A percentile compares a stretch with the other conserved stretches of the same genome.
These are phyloP conservation scores for Penicillium desertorum DNA, from an alignment of 495 filamentous ascomycete species.

Conservation along the genomic window DNA sequence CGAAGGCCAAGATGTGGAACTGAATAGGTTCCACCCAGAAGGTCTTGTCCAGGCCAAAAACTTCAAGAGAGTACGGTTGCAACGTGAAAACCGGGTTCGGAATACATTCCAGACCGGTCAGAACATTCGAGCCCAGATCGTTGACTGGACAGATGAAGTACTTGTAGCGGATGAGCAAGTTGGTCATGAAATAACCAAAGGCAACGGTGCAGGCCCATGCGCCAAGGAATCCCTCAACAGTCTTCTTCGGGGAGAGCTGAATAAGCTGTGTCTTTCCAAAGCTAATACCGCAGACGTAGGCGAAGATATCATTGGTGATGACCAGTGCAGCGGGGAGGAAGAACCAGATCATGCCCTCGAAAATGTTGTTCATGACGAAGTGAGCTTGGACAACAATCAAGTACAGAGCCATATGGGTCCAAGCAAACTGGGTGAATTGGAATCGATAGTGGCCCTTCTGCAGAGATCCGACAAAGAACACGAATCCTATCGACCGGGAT, in stretches of 20 bases:
- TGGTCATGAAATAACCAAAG: slow-evolving; percentile 80
- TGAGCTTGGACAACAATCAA: slow-evolving; percentile 97
- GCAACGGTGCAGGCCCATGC: slow-evolving; percentile 94
- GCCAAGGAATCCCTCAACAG: slow-evolving; percentile 95
- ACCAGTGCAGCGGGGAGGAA: slow-evolving; percentile 94
- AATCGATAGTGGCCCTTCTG: slow-evolving; percentile 95
- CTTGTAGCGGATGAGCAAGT: slow-evolving; percentile 84
- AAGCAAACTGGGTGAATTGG: slow-evolving; percentile 98
- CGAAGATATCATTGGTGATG: slow-evolving; percentile 98
- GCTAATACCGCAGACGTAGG: slow-evolving; percentile 95
- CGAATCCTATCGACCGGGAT: slow-evolving; percentile 66
- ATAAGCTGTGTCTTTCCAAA: slow-evolving; percentile 97
- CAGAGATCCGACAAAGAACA: slow-evolving; percentile 97
- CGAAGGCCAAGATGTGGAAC: slow-evolving; percentile 87
- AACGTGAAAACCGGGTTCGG: slow-evolving; percentile 92
- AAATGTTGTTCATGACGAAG: slow-evolving; percentile 99
- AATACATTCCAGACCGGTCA: slow-evolving; percentile 84
- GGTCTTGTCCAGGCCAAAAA: slow-evolving; percentile 58
- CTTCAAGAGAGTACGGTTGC: slow-evolving; percentile 70
- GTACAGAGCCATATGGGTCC: slow-evolving; percentile 99
- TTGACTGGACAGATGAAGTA: slow-evolving; percentile 99
- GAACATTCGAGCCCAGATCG: slow-evolving; percentile 89
- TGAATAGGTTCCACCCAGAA: slow-evolving; percentile 84
- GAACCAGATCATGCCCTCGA: slow-evolving; percentile 99
- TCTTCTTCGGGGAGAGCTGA: slow-evolving; percentile 99